Evolutionary conservation across 306 rosid genomes (phyloP), one percentile per base, ranked within the genome.

Genomic region (Mimosa bimucronata): DNA sequence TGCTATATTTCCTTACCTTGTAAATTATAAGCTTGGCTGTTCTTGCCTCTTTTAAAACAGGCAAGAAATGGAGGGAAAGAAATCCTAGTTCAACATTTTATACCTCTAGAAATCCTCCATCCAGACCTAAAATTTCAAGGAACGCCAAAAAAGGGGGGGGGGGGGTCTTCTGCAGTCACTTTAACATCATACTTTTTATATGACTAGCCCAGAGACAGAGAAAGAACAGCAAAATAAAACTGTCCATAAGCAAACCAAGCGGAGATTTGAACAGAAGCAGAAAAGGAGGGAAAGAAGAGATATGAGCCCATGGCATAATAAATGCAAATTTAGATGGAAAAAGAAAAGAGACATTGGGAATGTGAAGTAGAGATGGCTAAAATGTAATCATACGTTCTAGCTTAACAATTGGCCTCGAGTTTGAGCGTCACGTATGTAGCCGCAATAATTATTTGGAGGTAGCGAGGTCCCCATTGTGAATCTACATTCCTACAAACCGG

Each of bases 281-380:
- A 30, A 6, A 50, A 18, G 0, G 58, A 52, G 58, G 58, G 25
- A 6, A 52, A 69, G 67, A 81, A 67, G 87, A 38, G 86, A 85
- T 79, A 79, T 84, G 87, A 45, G 85, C 87, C 89, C 89, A 48
- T 0, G 57, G 9, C 23, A 4, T n/a, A 18, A 50, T 5, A 1
- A 18, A 7, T 1, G 57, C 53, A 46, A 46, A 3, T 50, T 50
- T 16, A 5, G 58, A 52, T 19, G 23, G 58, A 19, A 2, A 7
- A 52, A 52, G 58, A 19, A 52, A 6, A 52, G 23, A 19, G 25
- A 52, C 7, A 7, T 19, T 18, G 23, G 5, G 58, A 19, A 19
- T 19, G 23, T 19, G 60, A 19, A 19, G 25, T n/a, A 2, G 25
- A 23, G 60, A 52, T 19, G 11, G 60, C 60, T 52, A 52, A 52